Percentiles rank a stretch among this genome's conserved stretches.
Evolutionary conservation across 2,329 filamentous ascomycete genomes (phyloP).

Genomic region (Domatiomyces globalis): DNA sequence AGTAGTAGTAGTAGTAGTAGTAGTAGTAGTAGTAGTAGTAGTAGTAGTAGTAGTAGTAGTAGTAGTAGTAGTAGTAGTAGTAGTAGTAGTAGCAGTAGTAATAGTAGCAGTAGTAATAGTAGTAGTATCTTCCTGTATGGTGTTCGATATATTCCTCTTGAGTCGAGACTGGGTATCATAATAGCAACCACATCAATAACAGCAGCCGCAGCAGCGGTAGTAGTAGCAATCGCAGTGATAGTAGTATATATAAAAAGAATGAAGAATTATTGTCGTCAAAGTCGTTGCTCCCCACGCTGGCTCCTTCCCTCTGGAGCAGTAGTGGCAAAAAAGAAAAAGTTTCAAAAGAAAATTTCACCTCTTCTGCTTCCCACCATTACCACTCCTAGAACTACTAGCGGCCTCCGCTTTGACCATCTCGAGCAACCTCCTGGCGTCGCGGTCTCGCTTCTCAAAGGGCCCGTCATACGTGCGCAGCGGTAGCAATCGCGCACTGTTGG

Average conservation of each 20-base stretch:
- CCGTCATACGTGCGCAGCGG: constrained; percentile 45
- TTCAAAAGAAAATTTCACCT: not conserved
- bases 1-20: no score
- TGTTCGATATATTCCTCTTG: not conserved
- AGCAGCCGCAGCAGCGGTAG: not conserved
- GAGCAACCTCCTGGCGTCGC: constrained; percentile 35
- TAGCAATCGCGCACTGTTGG: constrained; percentile 53
- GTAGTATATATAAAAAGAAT: not conserved
- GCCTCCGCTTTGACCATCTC: constrained; percentile 16
- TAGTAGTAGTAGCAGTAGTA: no score
- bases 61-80: no score
- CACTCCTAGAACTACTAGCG: constrained; percentile 1
- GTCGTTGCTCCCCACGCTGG: not conserved
- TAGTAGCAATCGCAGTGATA: not conserved
- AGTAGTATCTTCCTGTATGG: no score
- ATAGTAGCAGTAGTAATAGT: no score
- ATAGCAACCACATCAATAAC: not conserved
- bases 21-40: no score
- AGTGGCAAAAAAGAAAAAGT: not conserved
- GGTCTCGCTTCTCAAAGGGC: constrained; percentile 45
- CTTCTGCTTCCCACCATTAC: constrained; percentile 6
- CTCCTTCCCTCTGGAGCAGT: no score
- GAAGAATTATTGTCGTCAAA: not conserved
- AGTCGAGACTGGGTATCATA: not conserved
- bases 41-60: no score